Percentiles rank a stretch among this genome's conserved stretches.
Evolutionary conservation across 2,329 filamentous ascomycete genomes (phyloP).

Genomic region (Fusarium mundagurra): DNA sequence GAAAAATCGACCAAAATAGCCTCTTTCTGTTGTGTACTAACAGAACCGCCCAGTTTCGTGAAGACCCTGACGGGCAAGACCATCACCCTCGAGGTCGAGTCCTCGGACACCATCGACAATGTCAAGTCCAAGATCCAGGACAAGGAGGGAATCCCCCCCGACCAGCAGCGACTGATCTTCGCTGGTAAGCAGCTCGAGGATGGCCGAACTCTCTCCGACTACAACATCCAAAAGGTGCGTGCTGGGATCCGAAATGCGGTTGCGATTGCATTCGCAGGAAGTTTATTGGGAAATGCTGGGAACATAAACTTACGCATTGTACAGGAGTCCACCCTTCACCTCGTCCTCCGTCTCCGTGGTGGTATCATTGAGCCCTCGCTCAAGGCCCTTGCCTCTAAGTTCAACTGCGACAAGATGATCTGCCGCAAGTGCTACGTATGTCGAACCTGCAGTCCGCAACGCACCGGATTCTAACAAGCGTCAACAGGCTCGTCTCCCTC

Average conservation of each 20-base stretch:
- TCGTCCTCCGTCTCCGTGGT: constrained; percentile 98
- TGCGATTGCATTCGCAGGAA: not conserved
- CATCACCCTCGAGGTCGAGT: constrained; percentile 99
- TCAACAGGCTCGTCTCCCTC: constrained; percentile 80
- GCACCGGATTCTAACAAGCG: not conserved
- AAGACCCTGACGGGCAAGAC: constrained; percentile 99
- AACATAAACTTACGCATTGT: constrained; percentile 45
- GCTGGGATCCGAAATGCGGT: constrained; percentile 20
- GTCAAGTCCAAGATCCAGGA: constrained; percentile 99
- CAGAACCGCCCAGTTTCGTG: constrained; percentile 79
- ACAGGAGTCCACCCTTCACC: constrained; percentile 96
- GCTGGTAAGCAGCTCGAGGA: constrained; percentile 99
- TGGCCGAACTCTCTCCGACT: constrained; percentile 94
- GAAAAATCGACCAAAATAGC: constrained; percentile 32
- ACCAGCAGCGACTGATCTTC: constrained; percentile 99
- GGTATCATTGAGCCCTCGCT: constrained; percentile 99
- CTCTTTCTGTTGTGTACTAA: constrained; percentile 41
- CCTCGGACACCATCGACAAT: constrained; percentile 99
- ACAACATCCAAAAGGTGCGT: constrained; percentile 98
- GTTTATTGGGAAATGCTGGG: not conserved
- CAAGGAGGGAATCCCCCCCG: constrained; percentile 98
- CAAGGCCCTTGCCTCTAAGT: constrained; percentile 98
- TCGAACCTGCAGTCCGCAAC: constrained; percentile 41
- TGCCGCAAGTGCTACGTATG: constrained; percentile 99
- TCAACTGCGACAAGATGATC: constrained; percentile 99